Conservation (phyloP, 148 eudicot species). For the Silene uniflora region DNA sequence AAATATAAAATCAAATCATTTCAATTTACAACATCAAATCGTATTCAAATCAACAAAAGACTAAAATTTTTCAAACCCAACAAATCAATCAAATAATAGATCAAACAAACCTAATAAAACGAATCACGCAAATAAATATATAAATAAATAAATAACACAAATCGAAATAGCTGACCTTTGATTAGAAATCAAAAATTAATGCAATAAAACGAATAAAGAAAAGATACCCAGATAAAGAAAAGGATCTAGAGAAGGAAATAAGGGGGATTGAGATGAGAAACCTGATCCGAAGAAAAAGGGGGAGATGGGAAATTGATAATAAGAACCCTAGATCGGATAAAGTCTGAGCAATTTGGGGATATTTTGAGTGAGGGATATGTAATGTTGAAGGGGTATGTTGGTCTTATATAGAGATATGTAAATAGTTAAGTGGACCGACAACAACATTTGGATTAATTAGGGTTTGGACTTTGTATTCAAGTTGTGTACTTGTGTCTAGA, state of each 20-base stretch:
- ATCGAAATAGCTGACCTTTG: background rate
- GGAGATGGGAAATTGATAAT: background rate
- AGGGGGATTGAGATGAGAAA: background rate
- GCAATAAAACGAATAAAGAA: background rate
- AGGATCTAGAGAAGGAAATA: background rate
- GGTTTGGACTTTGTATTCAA: background rate
- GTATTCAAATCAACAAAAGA: background rate
- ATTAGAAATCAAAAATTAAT: background rate
- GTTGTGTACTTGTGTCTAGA: too few relatives aligned
- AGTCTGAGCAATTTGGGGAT: constrained; percentile 18
- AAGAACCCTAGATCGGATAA: constrained; percentile 37
- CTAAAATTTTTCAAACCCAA: background rate
- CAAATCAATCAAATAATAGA: constrained; percentile 4
- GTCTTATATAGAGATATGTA: background rate
- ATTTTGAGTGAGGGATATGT: background rate
- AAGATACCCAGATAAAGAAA: background rate
- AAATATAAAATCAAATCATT: background rate
- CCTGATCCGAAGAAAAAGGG: constrained; percentile 45
- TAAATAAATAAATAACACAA: background rate
- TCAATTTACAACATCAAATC: background rate
- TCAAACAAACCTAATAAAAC: background rate
- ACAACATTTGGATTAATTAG: background rate
- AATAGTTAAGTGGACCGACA: background rate
- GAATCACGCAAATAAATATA: background rate
- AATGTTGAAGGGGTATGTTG: too few relatives aligned